phyloP scores from a whole-genome alignment of 768 basidiomycete genomes.

The Amyloporia xantha region DNA sequence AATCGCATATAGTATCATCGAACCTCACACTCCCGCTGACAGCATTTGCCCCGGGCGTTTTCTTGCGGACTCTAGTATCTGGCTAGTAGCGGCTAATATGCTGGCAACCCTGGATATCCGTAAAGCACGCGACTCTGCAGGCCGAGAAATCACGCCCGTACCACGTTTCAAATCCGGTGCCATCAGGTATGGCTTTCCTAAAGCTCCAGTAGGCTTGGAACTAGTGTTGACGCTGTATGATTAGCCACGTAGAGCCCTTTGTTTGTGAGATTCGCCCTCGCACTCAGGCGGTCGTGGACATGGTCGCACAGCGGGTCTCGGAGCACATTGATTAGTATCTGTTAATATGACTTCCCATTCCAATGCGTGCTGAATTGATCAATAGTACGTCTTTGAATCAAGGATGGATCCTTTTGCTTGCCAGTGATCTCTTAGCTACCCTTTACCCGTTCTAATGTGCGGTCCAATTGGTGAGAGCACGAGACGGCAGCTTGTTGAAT shows the following conservation, averaged over 20 bases:
- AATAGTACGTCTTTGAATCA: too few species aligned
- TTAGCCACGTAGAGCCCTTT: background rate
- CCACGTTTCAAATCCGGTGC: slow-evolving; percentile 36
- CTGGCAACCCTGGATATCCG: slow-evolving; percentile 40
- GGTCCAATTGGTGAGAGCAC: too few species aligned
- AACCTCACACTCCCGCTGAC: too few species aligned
- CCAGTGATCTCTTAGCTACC: too few species aligned
- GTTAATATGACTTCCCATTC: too few species aligned
- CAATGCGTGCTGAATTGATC: too few species aligned
- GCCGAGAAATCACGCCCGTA: slow-evolving; percentile 31
- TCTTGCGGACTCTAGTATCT: slow-evolving; percentile 41
- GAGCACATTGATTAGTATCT: too few species aligned
- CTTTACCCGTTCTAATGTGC: too few species aligned
- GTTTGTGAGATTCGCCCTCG: background rate
- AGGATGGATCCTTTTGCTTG: too few species aligned
- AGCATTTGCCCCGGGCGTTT: slow-evolving; percentile 50
- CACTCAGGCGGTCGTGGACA: background rate
- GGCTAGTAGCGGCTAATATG: slow-evolving; percentile 38
- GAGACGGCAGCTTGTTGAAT: too few species aligned
- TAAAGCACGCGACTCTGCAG: slow-evolving; percentile 33
- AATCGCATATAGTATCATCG: background rate
- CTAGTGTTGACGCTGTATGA: background rate
- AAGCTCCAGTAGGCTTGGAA: background rate
- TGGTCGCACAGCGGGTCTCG: background rate
- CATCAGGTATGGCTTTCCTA: slow-evolving; percentile 30